Evolutionary conservation across 768 basidiomycete genomes (phyloP).

Genomic region (Mycena vitilis): DNA sequence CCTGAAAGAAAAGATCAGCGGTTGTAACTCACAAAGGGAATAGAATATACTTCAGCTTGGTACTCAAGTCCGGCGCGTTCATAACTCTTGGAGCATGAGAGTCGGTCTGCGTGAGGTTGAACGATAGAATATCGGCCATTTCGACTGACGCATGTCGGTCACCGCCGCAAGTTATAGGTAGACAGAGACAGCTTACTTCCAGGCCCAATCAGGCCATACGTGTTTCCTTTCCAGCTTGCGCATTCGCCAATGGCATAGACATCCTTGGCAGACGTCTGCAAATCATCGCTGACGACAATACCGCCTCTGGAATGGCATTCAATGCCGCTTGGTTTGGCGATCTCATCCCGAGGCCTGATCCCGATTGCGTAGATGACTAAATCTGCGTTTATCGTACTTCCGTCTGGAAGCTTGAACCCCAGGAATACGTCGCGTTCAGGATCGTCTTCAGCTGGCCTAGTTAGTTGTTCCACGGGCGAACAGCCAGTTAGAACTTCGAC

Average conservation of each 20-base stretch:
- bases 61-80: constrained; percentile 76
- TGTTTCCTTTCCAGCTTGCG: constrained; percentile 72
- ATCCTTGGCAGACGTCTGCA: constrained; percentile 67
- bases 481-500: constrained; percentile 64
- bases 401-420: constrained; percentile 64
- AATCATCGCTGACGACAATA: constrained; percentile 65
- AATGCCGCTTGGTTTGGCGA: constrained; percentile 67
- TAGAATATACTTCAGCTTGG: constrained; percentile 65
- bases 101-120: constrained; percentile 73
- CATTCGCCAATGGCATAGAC: constrained; percentile 85
- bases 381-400: constrained; percentile 57
- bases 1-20: constrained; percentile 30
- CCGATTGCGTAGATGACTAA: constrained; percentile 78
- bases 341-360: constrained; percentile 76
- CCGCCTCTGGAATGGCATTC: constrained; percentile 62
- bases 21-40: not conserved
- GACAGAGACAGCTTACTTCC: constrained; percentile 53
- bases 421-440: constrained; percentile 49
- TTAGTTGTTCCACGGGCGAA: constrained; percentile 45
- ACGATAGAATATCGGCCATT: constrained; percentile 81
- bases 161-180: not conserved
- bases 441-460: constrained; percentile 39
- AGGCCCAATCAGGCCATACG: constrained; percentile 83
- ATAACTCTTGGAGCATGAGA: constrained; percentile 47
- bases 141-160: constrained; percentile 52